A percentile compares a stretch with the other conserved stretches of the same genome.
Conservation (phyloP, 139 green algal genomes). For the Penium margaritaceum region DNA sequence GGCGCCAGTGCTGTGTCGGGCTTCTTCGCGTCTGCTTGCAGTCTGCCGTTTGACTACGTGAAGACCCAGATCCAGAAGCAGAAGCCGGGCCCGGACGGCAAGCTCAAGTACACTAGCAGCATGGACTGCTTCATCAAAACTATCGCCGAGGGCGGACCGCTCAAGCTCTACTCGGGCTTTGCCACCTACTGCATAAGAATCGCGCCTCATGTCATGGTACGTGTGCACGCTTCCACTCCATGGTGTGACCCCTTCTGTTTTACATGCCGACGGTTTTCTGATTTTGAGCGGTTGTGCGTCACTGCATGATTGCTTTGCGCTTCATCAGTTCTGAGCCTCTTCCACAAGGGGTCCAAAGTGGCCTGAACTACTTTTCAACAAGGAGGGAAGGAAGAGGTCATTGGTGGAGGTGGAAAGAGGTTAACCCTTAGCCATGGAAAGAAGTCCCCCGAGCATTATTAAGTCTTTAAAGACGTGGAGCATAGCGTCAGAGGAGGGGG, state of each 20-base stretch:
- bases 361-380: too few species aligned
- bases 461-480: too few species aligned
- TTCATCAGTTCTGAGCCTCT: too few species aligned
- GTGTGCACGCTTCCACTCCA: background rate
- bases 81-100: slow-evolving; percentile 71
- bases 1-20: slow-evolving; percentile 60
- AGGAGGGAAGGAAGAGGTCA: too few species aligned
- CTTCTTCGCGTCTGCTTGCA: slow-evolving; percentile 82
- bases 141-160: slow-evolving; percentile 64
- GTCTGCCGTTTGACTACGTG: slow-evolving; percentile 95
- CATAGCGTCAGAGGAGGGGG: too few species aligned
- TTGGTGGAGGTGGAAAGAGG: too few species aligned
- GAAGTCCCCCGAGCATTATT: too few species aligned
- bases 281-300: too few species aligned
- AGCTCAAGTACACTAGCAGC: slow-evolving; percentile 50
- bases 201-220: slow-evolving; percentile 60
- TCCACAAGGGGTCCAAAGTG: too few species aligned
- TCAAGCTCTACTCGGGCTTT: slow-evolving; percentile 97
- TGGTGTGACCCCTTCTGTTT: background rate
- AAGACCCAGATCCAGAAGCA: slow-evolving; percentile 93
- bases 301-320: too few species aligned
- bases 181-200: slow-evolving; percentile 89
- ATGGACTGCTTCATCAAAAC: slow-evolving; percentile 83
- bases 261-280: background rate
- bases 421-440: too few species aligned